Evolutionary conservation across 1,284 basidiomycete species (phyloP).

Genomic region (Ganoderma meredithae): DNA sequence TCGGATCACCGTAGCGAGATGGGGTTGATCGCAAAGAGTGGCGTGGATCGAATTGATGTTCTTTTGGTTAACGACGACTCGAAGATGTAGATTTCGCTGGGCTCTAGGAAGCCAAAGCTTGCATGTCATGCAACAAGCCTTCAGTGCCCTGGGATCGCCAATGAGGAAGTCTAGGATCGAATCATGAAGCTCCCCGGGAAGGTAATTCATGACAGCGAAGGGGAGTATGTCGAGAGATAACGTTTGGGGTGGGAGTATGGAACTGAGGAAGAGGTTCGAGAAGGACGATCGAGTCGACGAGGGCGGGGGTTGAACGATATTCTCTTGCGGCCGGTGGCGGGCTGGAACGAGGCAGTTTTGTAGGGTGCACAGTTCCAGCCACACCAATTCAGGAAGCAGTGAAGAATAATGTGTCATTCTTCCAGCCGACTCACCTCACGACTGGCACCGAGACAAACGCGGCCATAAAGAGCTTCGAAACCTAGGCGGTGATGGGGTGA

Average conservation of each 20-base stretch:
- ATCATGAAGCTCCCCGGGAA: conserved; percentile 35
- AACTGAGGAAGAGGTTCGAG: neutral
- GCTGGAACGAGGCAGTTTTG: neutral
- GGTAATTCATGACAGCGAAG: conserved; percentile 7
- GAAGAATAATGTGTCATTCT: neutral
- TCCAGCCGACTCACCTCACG: neutral
- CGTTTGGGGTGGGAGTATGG: no score
- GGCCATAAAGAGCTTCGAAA: neutral
- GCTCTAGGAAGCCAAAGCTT: conserved; percentile 26
- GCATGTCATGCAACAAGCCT: conserved; percentile 31
- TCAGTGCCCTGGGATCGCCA: conserved; percentile 25
- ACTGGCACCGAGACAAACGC: neutral
- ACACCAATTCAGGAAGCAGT: neutral
- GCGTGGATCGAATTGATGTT: conserved; percentile 19
- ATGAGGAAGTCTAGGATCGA: conserved; percentile 35
- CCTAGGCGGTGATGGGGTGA: conserved; percentile 1
- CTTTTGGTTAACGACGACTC: conserved; percentile 11
- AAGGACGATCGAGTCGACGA: neutral
- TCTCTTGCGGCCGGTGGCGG: neutral
- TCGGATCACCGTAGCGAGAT: conserved; percentile 23
- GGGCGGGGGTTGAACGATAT: neutral
- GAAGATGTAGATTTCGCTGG: conserved; percentile 29
- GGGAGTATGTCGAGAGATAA: neutral
- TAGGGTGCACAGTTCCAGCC: neutral
- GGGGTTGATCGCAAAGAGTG: conserved; percentile 22